Percentiles rank a stretch among this genome's conserved stretches.
Evolutionary conservation across 352 stramenopile genomes (phyloP).

Genomic region (Globisporangium recalcitrans): DNA sequence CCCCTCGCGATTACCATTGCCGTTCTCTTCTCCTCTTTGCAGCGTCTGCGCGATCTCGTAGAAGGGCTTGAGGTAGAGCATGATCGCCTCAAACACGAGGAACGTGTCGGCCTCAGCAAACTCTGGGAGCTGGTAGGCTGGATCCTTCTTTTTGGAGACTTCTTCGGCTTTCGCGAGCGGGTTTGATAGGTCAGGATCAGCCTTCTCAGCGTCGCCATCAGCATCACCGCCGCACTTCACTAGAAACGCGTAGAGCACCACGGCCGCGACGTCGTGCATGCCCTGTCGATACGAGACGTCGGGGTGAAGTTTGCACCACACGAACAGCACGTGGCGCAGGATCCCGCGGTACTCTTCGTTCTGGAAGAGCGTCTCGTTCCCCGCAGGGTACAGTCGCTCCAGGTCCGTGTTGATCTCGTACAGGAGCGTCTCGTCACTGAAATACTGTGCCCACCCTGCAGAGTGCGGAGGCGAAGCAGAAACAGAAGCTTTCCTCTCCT

Average conservation of each 20-base stretch:
- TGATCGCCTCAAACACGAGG: constrained; percentile 67
- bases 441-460: constrained; percentile 51
- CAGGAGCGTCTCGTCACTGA: constrained; percentile 59
- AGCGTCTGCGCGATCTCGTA: constrained; percentile 61
- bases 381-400: constrained; percentile 63
- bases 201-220: not conserved
- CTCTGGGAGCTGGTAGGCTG: constrained; percentile 26
- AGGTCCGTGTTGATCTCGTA: constrained; percentile 83
- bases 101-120: constrained; percentile 61
- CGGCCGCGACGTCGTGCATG: constrained; percentile 79
- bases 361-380: constrained; percentile 76
- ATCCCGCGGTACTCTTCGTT: constrained; percentile 55
- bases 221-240: constrained; percentile 1
- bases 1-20: not conserved
- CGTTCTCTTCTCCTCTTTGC: not conserved
- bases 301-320: constrained; percentile 77
- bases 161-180: constrained; percentile 17
- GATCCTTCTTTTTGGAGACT: not conserved
- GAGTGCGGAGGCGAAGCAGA: not conserved
- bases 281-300: constrained; percentile 82
- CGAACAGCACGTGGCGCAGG: constrained; percentile 73
- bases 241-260: constrained; percentile 72
- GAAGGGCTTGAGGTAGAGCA: constrained; percentile 76
- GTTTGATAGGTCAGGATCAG: constrained; percentile 6
- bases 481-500: not conserved